Conservation (phyloP, 139 green algal genomes). For the Coccomyxa sp. region DNA sequence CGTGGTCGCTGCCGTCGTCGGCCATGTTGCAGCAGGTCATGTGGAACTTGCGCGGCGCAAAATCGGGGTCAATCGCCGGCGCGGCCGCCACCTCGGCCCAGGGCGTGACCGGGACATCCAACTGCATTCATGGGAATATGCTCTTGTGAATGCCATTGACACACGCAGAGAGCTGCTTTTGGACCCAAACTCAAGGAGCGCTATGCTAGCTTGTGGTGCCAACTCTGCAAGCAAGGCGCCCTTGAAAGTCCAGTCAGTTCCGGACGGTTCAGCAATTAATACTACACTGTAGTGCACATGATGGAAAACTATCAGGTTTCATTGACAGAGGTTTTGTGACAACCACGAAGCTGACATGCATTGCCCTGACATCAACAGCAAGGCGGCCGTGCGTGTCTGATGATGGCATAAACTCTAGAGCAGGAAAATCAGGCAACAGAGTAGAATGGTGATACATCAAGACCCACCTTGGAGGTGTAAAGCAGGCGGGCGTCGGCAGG, state of each 20-base stretch:
- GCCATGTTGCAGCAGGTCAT: slow-evolving; percentile 9
- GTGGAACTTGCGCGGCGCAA: slow-evolving; percentile 4
- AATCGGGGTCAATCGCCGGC: background rate
- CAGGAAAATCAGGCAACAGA: too few relatives aligned
- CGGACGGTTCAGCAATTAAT: background rate
- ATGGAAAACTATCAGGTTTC: background rate
- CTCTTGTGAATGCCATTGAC: background rate
- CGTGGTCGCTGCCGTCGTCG: background rate
- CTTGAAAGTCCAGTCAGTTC: background rate
- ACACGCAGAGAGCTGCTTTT: too few relatives aligned
- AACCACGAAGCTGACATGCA: background rate
- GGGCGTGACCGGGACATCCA: background rate
- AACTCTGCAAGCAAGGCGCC: background rate
- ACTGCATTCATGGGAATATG: background rate
- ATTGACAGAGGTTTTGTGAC: background rate
- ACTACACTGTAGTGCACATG: background rate
- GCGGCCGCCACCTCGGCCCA: slow-evolving; percentile 3
- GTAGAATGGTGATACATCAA: background rate
- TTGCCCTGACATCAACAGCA: background rate
- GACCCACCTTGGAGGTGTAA: slow-evolving; percentile 1
- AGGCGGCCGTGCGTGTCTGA: background rate
- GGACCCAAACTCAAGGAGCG: background rate
- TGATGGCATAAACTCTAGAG: background rate
- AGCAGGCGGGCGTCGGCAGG: background rate
- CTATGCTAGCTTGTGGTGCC: background rate